A percentile compares a stretch with the other conserved stretches of the same genome.
These are phyloP conservation scores for Penicillium roqueforti DNA, from an alignment of 495 filamentous ascomycete genomes.

Conservation along the genomic window DNA sequence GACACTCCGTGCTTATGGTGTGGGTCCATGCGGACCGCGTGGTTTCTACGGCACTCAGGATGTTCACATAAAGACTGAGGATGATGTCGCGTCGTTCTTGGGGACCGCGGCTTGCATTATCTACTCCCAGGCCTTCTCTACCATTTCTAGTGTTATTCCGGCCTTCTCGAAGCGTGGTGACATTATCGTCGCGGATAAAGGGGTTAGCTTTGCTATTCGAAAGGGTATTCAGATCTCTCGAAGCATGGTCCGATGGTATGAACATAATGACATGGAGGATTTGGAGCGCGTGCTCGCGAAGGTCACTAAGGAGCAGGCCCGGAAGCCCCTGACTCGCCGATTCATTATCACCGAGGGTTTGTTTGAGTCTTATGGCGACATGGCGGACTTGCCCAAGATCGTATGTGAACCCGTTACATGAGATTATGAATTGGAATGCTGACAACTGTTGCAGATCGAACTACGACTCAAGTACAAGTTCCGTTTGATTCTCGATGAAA, in stretches of 20 bases:
- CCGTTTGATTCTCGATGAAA: slow-evolving; percentile 94
- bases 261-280: slow-evolving; percentile 95
- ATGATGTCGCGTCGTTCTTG: slow-evolving; percentile 84
- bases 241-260: slow-evolving; percentile 87
- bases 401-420: slow-evolving; percentile 46
- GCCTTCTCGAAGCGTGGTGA: slow-evolving; percentile 96
- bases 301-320: slow-evolving; percentile 79
- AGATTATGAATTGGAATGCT: neutral
- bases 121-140: slow-evolving; percentile 92
- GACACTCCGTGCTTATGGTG: slow-evolving; percentile 89
- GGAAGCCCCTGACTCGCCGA: slow-evolving; percentile 82
- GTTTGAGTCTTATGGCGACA: slow-evolving; percentile 87
- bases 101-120: slow-evolving; percentile 85
- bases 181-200: slow-evolving; percentile 95
- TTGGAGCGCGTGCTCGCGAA: slow-evolving; percentile 80
- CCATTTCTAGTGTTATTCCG: slow-evolving; percentile 90
- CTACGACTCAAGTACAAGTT: slow-evolving; percentile 94
- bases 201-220: slow-evolving; percentile 88
- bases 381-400: slow-evolving; percentile 76
- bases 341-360: slow-evolving; percentile 97
- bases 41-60: slow-evolving; percentile 99
- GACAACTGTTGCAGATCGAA: slow-evolving; percentile 57
- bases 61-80: slow-evolving; percentile 95
- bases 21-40: slow-evolving; percentile 92
- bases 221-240: slow-evolving; percentile 91